Conservation (phyloP, 768 basidiomycete genomes). For the Mycena chlorophos region DNA sequence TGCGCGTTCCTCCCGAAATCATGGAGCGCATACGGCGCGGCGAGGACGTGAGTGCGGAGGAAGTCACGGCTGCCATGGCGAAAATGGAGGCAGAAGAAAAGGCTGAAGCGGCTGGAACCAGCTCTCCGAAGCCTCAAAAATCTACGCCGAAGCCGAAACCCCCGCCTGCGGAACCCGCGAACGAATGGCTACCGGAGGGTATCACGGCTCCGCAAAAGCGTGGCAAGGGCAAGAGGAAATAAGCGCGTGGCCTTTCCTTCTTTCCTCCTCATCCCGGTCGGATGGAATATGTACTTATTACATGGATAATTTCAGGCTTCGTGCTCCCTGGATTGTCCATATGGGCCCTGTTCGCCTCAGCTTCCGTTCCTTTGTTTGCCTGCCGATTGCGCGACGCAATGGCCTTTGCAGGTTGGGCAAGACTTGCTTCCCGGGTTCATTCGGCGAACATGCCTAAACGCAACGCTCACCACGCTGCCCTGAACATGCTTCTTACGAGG, state of each 20-base stretch:
- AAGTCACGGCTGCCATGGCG: conserved; percentile 48
- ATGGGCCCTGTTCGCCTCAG: not conserved
- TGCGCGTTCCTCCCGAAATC: conserved; percentile 56
- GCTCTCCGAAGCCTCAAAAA: conserved; percentile 10
- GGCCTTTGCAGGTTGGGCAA: no score
- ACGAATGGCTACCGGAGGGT: conserved; percentile 55
- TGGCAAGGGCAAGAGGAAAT: conserved; percentile 37
- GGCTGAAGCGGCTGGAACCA: conserved; percentile 2
- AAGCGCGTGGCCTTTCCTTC: not conserved
- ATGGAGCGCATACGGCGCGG: conserved; percentile 52
- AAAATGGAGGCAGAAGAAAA: conserved; percentile 40
- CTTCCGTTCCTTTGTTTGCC: not conserved
- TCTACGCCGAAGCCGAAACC: conserved; percentile 3
- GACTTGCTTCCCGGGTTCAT: no score
- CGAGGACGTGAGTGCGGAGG: conserved; percentile 53
- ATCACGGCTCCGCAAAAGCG: conserved; percentile 47
- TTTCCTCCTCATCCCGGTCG: not conserved
- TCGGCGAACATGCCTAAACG: no score
- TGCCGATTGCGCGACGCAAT: no score
- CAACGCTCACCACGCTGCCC: no score
- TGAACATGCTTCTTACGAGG: no score
- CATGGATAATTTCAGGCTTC: not conserved
- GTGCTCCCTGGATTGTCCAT: not conserved
- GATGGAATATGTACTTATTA: conserved; percentile 1
- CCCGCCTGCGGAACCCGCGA: conserved; percentile 28